Base-by-base conservation (phyloP, 371 early-diverging fungal genomes). In the Sporodiniella umbellata region DNA sequence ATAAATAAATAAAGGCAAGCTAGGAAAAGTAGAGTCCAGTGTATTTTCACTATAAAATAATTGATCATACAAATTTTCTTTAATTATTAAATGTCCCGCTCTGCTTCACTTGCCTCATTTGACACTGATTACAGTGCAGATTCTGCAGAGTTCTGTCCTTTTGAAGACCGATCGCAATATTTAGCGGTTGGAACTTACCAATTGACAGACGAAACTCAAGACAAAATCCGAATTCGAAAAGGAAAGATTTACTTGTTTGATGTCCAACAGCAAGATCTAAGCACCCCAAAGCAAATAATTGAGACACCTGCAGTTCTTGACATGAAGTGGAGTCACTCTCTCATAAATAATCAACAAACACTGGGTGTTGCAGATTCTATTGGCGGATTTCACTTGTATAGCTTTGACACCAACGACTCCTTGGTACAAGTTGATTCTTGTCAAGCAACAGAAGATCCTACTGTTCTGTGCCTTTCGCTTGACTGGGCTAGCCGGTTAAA, bases 171-270 rank as follows among this genome's bases (percentile, higher is more conserved):
- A 38, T 44, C 62, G 3, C 63, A 79, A 22, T 62, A 80, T 19
- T 57, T 87, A 4, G 85, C 81, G 12, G 85, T 89, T 33, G 93
- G 92, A 1, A 93, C 93, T 1, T 93, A 93, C 58, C 90, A 93
- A 58, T 74, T 93, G 6, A 67, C 68, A 2, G 73, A 71, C 19
- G 67, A 70, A 37, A 30, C 55, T 24, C 35, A 63, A 48, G 68
- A 73, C 48, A 51, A 61, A 26, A 45, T 61, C 14, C 54, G 62
- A 19, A 40, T 64, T 14, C 66, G 77, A 10, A 76, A 72, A 55
- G 72, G 72, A 4, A 60, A 66, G 22, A 64, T 68, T 0, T 70
- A 72, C 31, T n/a, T 67, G 7, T 64, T 60, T 26, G 44, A 59
- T 23, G 62, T 66, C 21, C 52, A 54, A 15, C 18, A 37, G 14